phyloP scores from a whole-genome alignment of 2,329 filamentous ascomycete genomes.

The Diaporthe ilicicola region DNA sequence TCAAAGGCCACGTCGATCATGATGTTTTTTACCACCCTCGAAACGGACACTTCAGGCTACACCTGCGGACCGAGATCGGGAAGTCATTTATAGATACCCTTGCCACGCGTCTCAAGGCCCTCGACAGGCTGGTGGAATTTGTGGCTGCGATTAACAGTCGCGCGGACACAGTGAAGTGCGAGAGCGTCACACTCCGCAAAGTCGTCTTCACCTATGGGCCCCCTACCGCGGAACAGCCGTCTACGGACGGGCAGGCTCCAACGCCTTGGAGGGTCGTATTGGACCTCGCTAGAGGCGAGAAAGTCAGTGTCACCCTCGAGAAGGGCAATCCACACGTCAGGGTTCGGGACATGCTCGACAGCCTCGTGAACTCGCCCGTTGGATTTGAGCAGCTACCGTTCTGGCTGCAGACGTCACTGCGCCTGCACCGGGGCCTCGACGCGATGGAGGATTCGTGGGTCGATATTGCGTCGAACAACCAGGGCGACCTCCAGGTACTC shows the following conservation, averaged over 20 bases:
- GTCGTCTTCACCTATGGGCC: conserved; percentile 75
- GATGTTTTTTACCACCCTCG: conserved; percentile 69
- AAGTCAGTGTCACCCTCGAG: conserved; percentile 67
- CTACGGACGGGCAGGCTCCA: conserved; percentile 32
- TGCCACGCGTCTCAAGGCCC: conserved; percentile 66
- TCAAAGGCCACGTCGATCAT: conserved; percentile 63
- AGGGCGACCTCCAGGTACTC: conserved; percentile 59
- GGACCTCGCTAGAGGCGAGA: conserved; percentile 60
- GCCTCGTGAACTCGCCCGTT: conserved; percentile 62
- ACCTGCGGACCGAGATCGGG: conserved; percentile 66
- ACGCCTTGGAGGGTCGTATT: conserved; percentile 63
- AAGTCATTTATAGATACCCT: conserved; percentile 67
- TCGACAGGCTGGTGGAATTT: conserved; percentile 76
- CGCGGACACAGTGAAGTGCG: conserved; percentile 62
- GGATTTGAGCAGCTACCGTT: conserved; percentile 62
- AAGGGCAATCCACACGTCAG: conserved; percentile 73
- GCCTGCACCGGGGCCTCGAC: conserved; percentile 69
- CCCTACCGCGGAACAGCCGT: conserved; percentile 36
- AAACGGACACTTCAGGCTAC: conserved; percentile 70
- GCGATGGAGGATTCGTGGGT: conserved; percentile 66
- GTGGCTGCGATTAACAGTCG: conserved; percentile 70
- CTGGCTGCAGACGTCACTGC: conserved; percentile 68
- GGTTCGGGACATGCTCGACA: conserved; percentile 65
- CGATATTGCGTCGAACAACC: conserved; percentile 48
- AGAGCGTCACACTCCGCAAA: conserved; percentile 67